Conservation (phyloP, 2,329 filamentous ascomycete genomes). For the Penicillium hesseltinei region DNA sequence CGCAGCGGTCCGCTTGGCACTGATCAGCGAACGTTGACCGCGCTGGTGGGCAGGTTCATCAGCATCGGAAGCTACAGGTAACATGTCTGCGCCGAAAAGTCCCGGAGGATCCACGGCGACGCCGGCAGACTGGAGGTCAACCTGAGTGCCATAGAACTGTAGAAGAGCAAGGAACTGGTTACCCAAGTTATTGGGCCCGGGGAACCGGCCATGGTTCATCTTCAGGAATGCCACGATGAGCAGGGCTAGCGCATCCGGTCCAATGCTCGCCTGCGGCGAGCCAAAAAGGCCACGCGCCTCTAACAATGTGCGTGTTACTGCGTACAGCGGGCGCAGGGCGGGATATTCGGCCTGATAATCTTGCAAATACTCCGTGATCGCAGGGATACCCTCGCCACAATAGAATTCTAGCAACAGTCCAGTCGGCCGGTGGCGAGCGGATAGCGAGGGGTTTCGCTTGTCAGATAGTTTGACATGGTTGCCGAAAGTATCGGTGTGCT, state of each 20-base stretch:
- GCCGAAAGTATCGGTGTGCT: constrained; percentile 20
- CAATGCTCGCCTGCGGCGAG: constrained; percentile 50
- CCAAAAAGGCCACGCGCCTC: constrained; percentile 51
- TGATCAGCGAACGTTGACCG: constrained; percentile 42
- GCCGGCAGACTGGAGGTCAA: constrained; percentile 48
- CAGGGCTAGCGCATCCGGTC: constrained; percentile 56
- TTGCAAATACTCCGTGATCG: constrained; percentile 45
- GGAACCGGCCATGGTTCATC: constrained; percentile 38
- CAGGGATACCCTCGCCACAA: constrained; percentile 40
- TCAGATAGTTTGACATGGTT: constrained; percentile 17
- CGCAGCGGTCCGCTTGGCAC: constrained; percentile 33
- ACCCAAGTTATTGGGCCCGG: constrained; percentile 34
- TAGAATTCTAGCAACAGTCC: constrained; percentile 55
- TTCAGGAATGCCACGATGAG: constrained; percentile 57
- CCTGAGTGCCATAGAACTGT: constrained; percentile 46
- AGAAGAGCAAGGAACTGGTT: constrained; percentile 51
- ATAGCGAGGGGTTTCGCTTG: constrained; percentile 34
- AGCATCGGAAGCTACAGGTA: constrained; percentile 7
- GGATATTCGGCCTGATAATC: constrained; percentile 52
- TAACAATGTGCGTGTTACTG: constrained; percentile 51
- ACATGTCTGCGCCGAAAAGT: constrained; percentile 37
- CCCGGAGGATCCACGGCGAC: constrained; percentile 51
- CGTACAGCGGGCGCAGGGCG: constrained; percentile 50
- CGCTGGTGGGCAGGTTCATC: constrained; percentile 30
- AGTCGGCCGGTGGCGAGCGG: constrained; percentile 45